Base-by-base conservation (phyloP, 208 protist species). In the Acanthamoeba healyi region DNA sequence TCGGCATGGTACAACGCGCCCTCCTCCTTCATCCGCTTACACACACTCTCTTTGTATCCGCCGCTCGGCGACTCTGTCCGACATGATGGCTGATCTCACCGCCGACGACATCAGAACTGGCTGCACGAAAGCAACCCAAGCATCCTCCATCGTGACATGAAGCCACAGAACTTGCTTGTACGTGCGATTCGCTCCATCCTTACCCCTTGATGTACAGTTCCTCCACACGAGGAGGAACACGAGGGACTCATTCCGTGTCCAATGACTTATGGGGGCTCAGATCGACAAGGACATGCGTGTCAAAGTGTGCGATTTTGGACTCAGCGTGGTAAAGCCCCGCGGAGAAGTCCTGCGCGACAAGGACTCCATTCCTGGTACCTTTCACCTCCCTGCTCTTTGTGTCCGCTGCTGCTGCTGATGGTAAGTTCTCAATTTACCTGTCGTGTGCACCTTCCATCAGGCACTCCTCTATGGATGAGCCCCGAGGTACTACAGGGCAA, bases 71-170 rank as follows among this genome's bases (percentile, higher is more conserved):
- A 7, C 15, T 22, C 9, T 17, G 22, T 2, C 49, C 3, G 49
- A n/a, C n/a, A n/a, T n/a, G n/a, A n/a, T n/a, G n/a, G 19, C 15
- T 42, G 63, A 72, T 36, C 34, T 40, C 10, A 34, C 29, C 10
- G 34, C 65, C 7, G 7, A 10, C 6, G 65, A 3, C 61, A 12
- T 40, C 81, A 88, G 42, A 65, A 94, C 44, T 97, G 95, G 95
- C 72, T 97, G 61, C 96, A 97, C 84, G 58, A 56, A 26, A 95
- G 89, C 34, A 97, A 96, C 88, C 96, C 96, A 38, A 84, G 82
- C 54, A 94, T 97, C 49, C 93, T 97, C 49, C 96, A 97, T 22
- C 94, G 96, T 81, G 96, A 97, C 93, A 54, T 97, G 65, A 97
- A 97, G 74, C 34, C 72, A n/a, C 38, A 42, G 51, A 94, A 94